A percentile compares a stretch with the other conserved stretches of the same genome.
Conservation (phyloP, 768 basidiomycete genomes). For the Trametes elegans region DNA sequence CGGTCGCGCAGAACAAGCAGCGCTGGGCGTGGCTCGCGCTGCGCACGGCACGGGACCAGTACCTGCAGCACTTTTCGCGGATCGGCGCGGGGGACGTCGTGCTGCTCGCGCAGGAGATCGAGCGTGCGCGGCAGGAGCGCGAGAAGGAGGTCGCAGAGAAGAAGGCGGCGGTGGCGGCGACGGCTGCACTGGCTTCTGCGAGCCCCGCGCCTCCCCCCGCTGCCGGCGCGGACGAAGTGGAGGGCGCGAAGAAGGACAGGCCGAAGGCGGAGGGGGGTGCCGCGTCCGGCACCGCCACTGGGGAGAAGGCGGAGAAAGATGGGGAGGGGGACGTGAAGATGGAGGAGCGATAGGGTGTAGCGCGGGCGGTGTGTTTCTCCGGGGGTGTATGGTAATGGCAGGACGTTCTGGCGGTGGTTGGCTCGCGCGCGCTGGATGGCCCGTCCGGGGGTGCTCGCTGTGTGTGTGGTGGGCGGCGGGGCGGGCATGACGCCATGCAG, state of each 20-base stretch:
- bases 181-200: slow-evolving; percentile 21
- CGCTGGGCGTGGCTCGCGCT: slow-evolving; percentile 81
- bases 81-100: slow-evolving; percentile 75
- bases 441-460: not conserved
- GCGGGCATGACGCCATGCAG: slow-evolving; percentile 5
- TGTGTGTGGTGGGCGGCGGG: not conserved
- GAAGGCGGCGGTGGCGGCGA: slow-evolving; percentile 31
- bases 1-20: slow-evolving; percentile 58
- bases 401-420: not conserved
- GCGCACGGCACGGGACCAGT: slow-evolving; percentile 68
- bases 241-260: slow-evolving; percentile 6
- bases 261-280: not conserved
- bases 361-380: not conserved
- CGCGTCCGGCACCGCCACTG: not conserved
- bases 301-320: slow-evolving; percentile 11
- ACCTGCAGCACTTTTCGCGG: slow-evolving; percentile 77
- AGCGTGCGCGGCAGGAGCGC: slow-evolving; percentile 31
- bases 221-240: not conserved
- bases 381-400: not conserved
- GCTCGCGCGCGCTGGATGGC: not conserved
- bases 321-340: slow-evolving; percentile 30
- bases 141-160: slow-evolving; percentile 32
- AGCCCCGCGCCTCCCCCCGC: slow-evolving; percentile 14
- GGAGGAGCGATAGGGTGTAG: slow-evolving; percentile 20
- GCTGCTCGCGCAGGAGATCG: slow-evolving; percentile 30